Evolutionary conservation across 2,329 filamentous ascomycete species (phyloP).

Genomic region (Paradendryphiella salina): DNA sequence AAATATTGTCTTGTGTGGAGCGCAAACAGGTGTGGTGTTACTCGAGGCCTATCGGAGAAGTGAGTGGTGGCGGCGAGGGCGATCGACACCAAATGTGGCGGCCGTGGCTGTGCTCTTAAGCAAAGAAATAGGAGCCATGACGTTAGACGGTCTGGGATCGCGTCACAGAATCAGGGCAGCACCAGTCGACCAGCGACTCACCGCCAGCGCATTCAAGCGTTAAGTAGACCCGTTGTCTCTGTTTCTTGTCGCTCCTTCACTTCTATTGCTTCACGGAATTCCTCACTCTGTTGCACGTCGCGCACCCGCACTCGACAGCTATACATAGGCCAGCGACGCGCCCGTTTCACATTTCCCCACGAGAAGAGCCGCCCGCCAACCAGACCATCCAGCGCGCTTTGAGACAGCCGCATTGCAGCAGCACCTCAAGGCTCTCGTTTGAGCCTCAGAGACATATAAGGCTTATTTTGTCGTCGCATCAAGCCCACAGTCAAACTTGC

Average conservation of each 20-base stretch:
- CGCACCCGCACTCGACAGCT: conserved; percentile 33
- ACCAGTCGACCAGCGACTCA: conserved; percentile 11
- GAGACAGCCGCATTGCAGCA: conserved; percentile 32
- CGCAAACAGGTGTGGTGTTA: conserved; percentile 1
- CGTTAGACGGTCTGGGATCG: conserved; percentile 17
- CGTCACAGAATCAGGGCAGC: conserved; percentile 36
- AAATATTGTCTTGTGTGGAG: conserved; percentile 7
- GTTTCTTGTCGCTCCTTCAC: conserved; percentile 8
- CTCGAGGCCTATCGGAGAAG: conserved; percentile 12
- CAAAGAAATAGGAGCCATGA: conserved; percentile 19
- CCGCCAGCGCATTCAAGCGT: conserved; percentile 30
- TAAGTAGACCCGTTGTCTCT: conserved; percentile 20
- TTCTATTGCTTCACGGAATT: conserved; percentile 7
- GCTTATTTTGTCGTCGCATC: conserved; percentile 7
- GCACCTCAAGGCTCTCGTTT: conserved; percentile 16
- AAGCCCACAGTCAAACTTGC: conserved; percentile 2
- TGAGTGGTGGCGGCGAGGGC: conserved; percentile 4
- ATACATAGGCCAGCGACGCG: conserved; percentile 45
- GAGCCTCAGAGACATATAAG: conserved; percentile 27
- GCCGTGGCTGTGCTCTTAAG: conserved; percentile 16
- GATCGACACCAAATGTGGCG: conserved; percentile 7
- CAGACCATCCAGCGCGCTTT: conserved; percentile 26
- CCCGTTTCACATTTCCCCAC: conserved; percentile 45
- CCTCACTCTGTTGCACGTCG: conserved; percentile 13
- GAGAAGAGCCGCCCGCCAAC: conserved; percentile 39